Evolutionary conservation across 1,284 basidiomycete species (phyloP).

Genomic region (Gastroboletus turbinatus): DNA sequence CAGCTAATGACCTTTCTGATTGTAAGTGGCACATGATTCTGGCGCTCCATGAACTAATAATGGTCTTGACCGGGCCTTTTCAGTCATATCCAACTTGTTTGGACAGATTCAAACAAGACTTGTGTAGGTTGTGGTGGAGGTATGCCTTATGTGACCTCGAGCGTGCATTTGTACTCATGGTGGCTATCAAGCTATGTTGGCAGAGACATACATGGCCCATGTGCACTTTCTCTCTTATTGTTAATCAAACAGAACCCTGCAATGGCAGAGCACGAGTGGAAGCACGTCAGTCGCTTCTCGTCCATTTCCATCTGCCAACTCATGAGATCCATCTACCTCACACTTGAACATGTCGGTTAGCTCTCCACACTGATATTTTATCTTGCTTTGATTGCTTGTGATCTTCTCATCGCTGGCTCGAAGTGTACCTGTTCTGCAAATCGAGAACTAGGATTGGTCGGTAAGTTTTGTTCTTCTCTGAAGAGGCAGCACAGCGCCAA

Average conservation of each 20-base stretch:
- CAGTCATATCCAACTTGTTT: slow-evolving; percentile 1
- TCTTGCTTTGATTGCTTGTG: slow-evolving; percentile 31
- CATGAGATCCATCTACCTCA: background rate
- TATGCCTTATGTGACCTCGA: slow-evolving; percentile 9
- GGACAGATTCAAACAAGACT: background rate
- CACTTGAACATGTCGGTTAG: slow-evolving; percentile 7
- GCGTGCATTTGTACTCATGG: slow-evolving; percentile 3
- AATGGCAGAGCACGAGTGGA: slow-evolving; percentile 28
- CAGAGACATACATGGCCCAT: slow-evolving; percentile 32
- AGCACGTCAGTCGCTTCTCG: slow-evolving; percentile 23
- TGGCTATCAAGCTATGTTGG: slow-evolving; percentile 20
- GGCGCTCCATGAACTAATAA: background rate
- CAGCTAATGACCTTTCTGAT: slow-evolving; percentile 27
- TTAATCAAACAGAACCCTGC: slow-evolving; percentile 10
- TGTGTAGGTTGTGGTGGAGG: slow-evolving; percentile 28
- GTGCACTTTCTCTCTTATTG: too few species aligned
- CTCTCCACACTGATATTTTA: slow-evolving; percentile 33
- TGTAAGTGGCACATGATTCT: slow-evolving; percentile 22
- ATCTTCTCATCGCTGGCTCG: slow-evolving; percentile 33
- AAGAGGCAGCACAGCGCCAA: background rate
- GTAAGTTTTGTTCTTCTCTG: slow-evolving; percentile 13
- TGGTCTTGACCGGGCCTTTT: slow-evolving; percentile 8
- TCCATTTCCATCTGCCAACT: background rate
- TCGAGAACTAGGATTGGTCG: slow-evolving; percentile 34
- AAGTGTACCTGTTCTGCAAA: slow-evolving; percentile 33